Percentiles rank a stretch among this genome's conserved stretches.
Evolutionary conservation across 2,329 filamentous ascomycete species (phyloP).

Genomic region (Colletotrichum simmondsii): DNA sequence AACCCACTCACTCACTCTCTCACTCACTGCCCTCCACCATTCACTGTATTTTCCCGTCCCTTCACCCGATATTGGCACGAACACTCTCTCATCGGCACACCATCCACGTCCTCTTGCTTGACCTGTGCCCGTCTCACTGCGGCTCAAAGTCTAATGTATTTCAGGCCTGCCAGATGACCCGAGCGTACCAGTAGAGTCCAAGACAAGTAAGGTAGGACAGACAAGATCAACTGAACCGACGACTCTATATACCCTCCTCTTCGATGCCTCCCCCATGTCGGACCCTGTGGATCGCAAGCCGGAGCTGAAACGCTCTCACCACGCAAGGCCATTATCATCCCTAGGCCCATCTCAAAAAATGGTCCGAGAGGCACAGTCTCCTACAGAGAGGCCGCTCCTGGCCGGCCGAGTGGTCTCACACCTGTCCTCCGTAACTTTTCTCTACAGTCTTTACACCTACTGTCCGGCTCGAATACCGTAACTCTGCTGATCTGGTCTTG

Average conservation of each 20-base stretch:
- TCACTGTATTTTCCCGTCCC: background rate
- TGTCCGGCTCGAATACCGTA: no score
- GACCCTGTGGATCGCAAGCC: background rate
- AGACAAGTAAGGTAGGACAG: background rate
- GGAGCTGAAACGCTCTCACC: slow-evolving; percentile 21
- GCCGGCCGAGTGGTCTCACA: slow-evolving; percentile 5
- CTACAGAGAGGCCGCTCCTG: background rate
- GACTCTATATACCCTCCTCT: background rate
- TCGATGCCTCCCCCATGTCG: background rate
- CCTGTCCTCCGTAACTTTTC: background rate
- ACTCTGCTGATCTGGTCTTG: slow-evolving; percentile 7
- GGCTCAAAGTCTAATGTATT: background rate
- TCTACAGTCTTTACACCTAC: no score
- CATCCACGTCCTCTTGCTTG: background rate
- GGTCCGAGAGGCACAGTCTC: background rate
- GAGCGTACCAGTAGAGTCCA: background rate
- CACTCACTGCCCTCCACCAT: background rate
- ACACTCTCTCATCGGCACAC: background rate
- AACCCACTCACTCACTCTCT: background rate
- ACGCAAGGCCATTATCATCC: background rate
- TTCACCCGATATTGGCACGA: background rate
- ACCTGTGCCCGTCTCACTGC: background rate
- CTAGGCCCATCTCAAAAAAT: background rate
- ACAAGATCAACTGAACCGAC: background rate
- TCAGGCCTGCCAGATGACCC: background rate